phyloP scores from a whole-genome alignment of 2,329 filamentous ascomycete genomes.

The Paramyrothecium roridum region DNA sequence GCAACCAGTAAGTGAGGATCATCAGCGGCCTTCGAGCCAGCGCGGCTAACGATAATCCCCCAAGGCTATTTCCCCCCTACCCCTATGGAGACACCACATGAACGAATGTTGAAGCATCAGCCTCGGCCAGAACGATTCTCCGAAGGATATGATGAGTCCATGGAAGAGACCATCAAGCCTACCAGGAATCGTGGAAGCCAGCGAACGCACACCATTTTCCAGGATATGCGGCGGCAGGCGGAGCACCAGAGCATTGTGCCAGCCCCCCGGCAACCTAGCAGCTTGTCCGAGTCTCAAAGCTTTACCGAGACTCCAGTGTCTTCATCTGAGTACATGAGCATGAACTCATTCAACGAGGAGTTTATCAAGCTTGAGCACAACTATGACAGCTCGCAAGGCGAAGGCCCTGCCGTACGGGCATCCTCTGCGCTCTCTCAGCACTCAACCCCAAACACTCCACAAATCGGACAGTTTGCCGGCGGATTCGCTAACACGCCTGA shows the following conservation, averaged over 20 bases:
- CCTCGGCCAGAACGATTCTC: constrained; percentile 48
- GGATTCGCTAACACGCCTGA: constrained; percentile 42
- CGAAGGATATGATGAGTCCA: constrained; percentile 61
- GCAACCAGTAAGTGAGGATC: constrained; percentile 47
- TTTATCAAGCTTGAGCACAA: constrained; percentile 34
- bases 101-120: constrained; percentile 39
- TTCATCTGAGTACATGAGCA: constrained; percentile 54
- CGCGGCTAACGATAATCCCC: neutral
- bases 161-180: constrained; percentile 65
- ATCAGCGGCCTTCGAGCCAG: constrained; percentile 2
- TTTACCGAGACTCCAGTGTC: constrained; percentile 52
- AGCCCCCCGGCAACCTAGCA: constrained; percentile 52
- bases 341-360: constrained; percentile 44
- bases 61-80: constrained; percentile 65
- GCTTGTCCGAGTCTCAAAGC: constrained; percentile 39
- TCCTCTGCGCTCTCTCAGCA: constrained; percentile 48
- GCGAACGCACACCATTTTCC: constrained; percentile 50
- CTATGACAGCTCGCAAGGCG: constrained; percentile 28
- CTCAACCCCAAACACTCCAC: constrained; percentile 49
- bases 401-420: constrained; percentile 26
- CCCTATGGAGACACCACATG: constrained; percentile 61
- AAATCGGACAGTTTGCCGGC: constrained; percentile 38
- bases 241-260: constrained; percentile 48
- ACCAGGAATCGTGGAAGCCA: constrained; percentile 37
- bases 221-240: constrained; percentile 55